Evolutionary conservation across 371 early-diverging fungal species (phyloP).

Genomic region (Dinochytrium kinnereticum): DNA sequence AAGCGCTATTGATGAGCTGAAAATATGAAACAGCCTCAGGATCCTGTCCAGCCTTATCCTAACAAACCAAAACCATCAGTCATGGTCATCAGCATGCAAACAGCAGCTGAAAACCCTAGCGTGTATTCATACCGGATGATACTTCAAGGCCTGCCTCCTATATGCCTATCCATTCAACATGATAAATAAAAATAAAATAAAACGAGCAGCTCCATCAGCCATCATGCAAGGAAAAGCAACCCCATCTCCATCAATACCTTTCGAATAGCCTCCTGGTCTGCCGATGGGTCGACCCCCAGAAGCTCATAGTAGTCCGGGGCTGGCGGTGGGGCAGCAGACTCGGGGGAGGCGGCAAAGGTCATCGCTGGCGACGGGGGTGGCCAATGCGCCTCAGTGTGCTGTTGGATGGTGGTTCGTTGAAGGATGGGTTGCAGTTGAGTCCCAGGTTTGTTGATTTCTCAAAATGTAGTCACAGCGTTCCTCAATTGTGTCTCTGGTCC

Average conservation of each 20-base stretch:
- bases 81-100: no score
- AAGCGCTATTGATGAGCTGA: constrained; percentile 48
- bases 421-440: no score
- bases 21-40: constrained; percentile 45
- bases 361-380: no score
- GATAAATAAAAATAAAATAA: neutral
- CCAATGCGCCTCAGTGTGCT: no score
- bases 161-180: constrained; percentile 31
- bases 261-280: neutral
- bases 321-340: neutral
- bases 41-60: constrained; percentile 51
- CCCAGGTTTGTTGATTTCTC: no score
- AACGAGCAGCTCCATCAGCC: neutral
- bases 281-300: neutral
- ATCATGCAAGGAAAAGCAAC: neutral
- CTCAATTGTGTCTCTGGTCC: no score
- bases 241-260: neutral
- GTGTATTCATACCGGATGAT: constrained; percentile 35
- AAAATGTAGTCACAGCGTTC: no score
- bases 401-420: no score
- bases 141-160: constrained; percentile 31
- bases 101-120: no score
- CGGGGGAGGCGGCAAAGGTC: no score
- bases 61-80: no score
- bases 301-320: constrained; percentile 2